Base-by-base conservation (phyloP, 768 basidiomycete genomes). In the Lactifluus rugatus region DNA sequence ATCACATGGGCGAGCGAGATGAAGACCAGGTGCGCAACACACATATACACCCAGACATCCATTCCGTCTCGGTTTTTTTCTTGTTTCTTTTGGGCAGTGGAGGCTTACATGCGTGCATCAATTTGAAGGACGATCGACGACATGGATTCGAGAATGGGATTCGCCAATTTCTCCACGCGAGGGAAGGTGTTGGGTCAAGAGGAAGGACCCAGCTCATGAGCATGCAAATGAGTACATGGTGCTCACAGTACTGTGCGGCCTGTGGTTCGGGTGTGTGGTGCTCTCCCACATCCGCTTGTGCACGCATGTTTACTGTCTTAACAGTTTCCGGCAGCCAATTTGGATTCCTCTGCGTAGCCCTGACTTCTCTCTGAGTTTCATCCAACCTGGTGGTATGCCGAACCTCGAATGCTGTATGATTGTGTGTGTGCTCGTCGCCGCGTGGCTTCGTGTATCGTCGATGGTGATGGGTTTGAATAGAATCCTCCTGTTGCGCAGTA, bases 1-100 rank as follows among this genome's bases (percentile, higher is more conserved):
- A 88, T 92, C 58, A 85, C 86, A 34, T 93, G 89, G 91, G 81
- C 88, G 17, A 89, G 87, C 64, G 90, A 94, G 72, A 93, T 93
- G 90, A 80, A 79, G 65, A 84, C 79, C 67, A 78, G 84, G 90
- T 90, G 64, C 64, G 81, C 70, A 17, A 31, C 7, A 31, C 21
- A 45, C 1, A 16, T 13, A 10, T 3, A 34, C 34, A 34, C 13
- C 34, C 8, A 31, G 28, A 31, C n/a, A 44, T 44, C 3, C 2
- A 6, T 34, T 5, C 13, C 23, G 23, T 25, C 42, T 45, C 13
- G 28, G n/a, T n/a, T n/a, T n/a, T n/a, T n/a, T n/a, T n/a, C n/a
- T n/a, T n/a, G n/a, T n/a, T n/a, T n/a, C n/a, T n/a, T 7, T 21
- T 25, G 6, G 36, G 41, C 36, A 9, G 44, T 39, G 16, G 3